Evolutionary conservation across 176 grass and related monocot genomes (phyloP), one percentile per base, ranked within the genome.

Genomic region (Raddia guianensis): DNA sequence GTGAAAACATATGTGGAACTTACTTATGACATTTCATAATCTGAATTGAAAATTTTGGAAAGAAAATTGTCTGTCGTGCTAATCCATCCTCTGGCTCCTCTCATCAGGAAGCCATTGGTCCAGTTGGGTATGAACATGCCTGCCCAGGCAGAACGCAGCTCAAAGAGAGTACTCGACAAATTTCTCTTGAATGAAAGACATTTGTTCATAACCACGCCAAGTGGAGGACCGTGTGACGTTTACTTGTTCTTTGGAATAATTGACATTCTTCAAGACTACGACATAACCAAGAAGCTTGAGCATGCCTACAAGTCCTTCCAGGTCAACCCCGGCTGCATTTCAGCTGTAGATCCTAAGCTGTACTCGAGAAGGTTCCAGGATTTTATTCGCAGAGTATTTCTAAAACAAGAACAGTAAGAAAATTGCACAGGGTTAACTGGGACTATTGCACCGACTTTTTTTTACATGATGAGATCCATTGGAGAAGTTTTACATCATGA

Each of bases 221-320:
- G 62, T 19, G 87, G 72, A 12, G 72, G 73, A 76, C 63, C 57
- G 9, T 74, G 81, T 73, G 87, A 95, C 67, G 93, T 95, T 18
- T 84, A 92, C 43, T 90, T 95, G 62, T 95, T 79, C 90, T 92
- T 95, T 83, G 93, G 93, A 43, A 95, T 95, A 66, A 95, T 95
- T 6, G 90, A 95, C 63, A 92, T 95, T 63, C 82, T 89, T 21
- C 87, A 89, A 51, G 87, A 89, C 66, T 89, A 89, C 7, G 87
- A 85, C 65, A 95, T 95, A 77, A 81, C 68, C 56, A 95, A 95
- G 87, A 95, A 88, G 63, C 83, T 95, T 7, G 93, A 95, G 75
- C 93, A 92, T 74, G 93, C 93, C 47, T 95, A 95, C 82, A 95
- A 95, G 75, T 95, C 93, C 12, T 90, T 95, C 19, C 93, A 95